Base-by-base conservation (phyloP, 2,329 filamentous ascomycete genomes). In the Zymoseptoria passerinii region DNA sequence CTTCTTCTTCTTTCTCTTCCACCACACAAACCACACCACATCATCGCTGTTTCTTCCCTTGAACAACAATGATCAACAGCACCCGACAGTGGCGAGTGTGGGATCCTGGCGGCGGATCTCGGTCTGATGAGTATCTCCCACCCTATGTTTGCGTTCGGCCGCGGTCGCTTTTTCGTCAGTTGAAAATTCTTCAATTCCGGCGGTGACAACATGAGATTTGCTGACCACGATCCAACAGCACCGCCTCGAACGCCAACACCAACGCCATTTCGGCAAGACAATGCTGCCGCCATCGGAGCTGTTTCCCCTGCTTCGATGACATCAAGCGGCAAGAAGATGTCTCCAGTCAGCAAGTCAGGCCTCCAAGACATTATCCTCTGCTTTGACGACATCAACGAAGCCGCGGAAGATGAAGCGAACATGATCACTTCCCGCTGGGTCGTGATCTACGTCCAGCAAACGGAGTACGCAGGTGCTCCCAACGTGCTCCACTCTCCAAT, bases 381-480 rank as follows among this genome's bases (percentile, higher is more conserved):
- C 23, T 23, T 23, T 4, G 23, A 23, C 4, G 23, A 23, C 23
- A 23, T 23, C 23, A 23, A 23, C 23, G 23, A 23, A 4, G 23
- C 23, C 23, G n/a, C n/a, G n/a, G 48, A 60, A 19, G 28, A 59
- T 13, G 40, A 62, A 7, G 55, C 67, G 18, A 49, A 59, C 23
- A 58, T 58, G 19, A 53, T 55, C 50, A 55, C 64, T 6, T 18
- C 51, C 3, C 48, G 40, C n/a, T 56, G 57, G 54, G 29, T 28
- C 2, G 48, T 60, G 23, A 13, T n/a, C 2, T 61, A 60, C 58
- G 60, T 67, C 18, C 51, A 53, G 9, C 63, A 66, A 48, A 53
- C 55, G 29, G 65, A 67, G 29, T 68, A 60, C 44, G 65, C 62
- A 8, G 57, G 54, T 28, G 56, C 59, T 8, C 29, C 20, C 7